A percentile compares a stretch with the other conserved stretches of the same genome.
Evolutionary conservation across 768 basidiomycete species (phyloP).

Genomic region (Rhizopogon roseolus): DNA sequence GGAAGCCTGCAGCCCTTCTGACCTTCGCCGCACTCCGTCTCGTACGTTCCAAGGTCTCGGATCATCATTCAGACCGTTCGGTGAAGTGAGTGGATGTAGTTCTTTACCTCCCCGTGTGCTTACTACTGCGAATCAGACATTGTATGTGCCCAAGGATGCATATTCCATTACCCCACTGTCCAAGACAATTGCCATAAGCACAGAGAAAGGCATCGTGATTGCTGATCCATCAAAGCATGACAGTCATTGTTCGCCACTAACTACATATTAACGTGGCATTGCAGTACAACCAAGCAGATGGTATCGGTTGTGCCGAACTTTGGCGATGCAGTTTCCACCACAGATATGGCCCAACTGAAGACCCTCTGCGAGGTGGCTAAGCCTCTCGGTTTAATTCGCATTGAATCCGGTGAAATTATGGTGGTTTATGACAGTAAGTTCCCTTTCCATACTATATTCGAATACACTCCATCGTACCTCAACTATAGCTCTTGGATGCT

Average conservation of each 20-base stretch:
- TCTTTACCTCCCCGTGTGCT: not conserved
- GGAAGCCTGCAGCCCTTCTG: conserved; percentile 45
- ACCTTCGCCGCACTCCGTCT: conserved; percentile 30
- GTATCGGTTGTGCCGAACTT: conserved; percentile 60
- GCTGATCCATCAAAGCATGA: conserved; percentile 65
- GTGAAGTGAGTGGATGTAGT: too few species aligned
- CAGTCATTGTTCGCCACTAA: not conserved
- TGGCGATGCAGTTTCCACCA: conserved; percentile 30
- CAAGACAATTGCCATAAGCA: conserved; percentile 63
- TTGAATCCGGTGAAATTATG: conserved; percentile 51
- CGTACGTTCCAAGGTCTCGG: conserved; percentile 22
- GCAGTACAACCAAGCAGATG: conserved; percentile 36
- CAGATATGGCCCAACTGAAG: conserved; percentile 50
- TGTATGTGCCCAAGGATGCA: conserved; percentile 70
- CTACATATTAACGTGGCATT: not conserved
- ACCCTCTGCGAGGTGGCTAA: conserved; percentile 49
- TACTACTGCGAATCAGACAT: conserved; percentile 37
- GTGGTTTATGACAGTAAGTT: conserved; percentile 71
- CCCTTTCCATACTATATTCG: not conserved
- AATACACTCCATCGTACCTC: not conserved
- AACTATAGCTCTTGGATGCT: conserved; percentile 64
- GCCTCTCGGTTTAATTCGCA: conserved; percentile 64
- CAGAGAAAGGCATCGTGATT: conserved; percentile 60
- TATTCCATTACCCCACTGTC: conserved; percentile 53
- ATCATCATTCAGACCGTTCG: conserved; percentile 36